Evolutionary conservation across 2,329 filamentous ascomycete species (phyloP).

Genomic region (Fusarium foetens): DNA sequence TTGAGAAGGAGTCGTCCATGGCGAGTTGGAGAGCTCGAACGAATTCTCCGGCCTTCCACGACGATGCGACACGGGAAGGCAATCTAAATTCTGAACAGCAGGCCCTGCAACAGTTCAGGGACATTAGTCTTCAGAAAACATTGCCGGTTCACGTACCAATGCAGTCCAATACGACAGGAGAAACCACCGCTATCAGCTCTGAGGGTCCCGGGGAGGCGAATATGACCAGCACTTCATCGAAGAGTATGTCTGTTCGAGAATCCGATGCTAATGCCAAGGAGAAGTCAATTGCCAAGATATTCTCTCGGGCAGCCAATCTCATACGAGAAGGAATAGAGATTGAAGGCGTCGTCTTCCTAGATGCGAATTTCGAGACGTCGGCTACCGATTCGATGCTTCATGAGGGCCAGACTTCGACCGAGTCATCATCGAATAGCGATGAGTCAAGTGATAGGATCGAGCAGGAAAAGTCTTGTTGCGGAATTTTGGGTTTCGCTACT

Average conservation of each 20-base stretch:
- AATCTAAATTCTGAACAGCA: slow-evolving; percentile 27
- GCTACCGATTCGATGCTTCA: slow-evolving; percentile 26
- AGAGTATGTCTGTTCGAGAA: not conserved
- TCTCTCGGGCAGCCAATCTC: slow-evolving; percentile 56
- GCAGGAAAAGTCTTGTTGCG: slow-evolving; percentile 39
- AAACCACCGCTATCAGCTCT: not conserved
- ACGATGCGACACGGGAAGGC: slow-evolving; percentile 21
- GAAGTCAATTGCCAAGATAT: slow-evolving; percentile 42
- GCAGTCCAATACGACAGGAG: slow-evolving; percentile 6
- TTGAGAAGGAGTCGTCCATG: slow-evolving; percentile 49
- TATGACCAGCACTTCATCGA: not conserved
- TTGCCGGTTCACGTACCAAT: slow-evolving; percentile 6
- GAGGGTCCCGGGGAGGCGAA: not conserved
- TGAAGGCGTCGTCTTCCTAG: slow-evolving; percentile 50
- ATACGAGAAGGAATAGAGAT: slow-evolving; percentile 56
- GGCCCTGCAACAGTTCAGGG: slow-evolving; percentile 13
- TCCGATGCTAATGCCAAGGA: slow-evolving; percentile 3
- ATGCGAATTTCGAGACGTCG: slow-evolving; percentile 43
- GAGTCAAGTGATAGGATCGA: slow-evolving; percentile 28
- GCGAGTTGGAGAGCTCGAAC: slow-evolving; percentile 39
- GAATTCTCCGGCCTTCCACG: slow-evolving; percentile 12
- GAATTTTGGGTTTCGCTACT: slow-evolving; percentile 54
- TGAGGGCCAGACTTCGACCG: slow-evolving; percentile 29
- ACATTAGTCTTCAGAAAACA: not conserved
- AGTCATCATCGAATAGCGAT: slow-evolving; percentile 42